phyloP scores from a whole-genome alignment of 257 asterid species.

The Henckelia pumila region DNA sequence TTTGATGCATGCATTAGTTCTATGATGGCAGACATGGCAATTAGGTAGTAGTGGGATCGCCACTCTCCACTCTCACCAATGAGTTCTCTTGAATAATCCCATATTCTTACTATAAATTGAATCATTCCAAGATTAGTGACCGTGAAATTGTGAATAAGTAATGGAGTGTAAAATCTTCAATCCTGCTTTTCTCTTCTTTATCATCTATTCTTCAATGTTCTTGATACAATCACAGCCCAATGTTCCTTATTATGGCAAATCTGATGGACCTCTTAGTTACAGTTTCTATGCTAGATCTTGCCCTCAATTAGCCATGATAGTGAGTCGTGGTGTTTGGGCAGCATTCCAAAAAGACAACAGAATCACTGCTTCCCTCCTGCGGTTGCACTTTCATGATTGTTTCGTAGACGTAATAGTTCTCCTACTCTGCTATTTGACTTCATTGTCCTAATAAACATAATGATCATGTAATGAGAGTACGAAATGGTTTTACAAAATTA shows the following conservation, averaged over 20 bases:
- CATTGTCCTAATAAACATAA: not conserved
- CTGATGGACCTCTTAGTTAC: conserved; percentile 35
- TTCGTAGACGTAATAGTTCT: conserved; percentile 49
- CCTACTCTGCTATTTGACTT: not conserved
- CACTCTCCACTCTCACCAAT: conserved; percentile 48
- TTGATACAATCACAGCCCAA: conserved; percentile 28
- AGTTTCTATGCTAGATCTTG: conserved; percentile 59
- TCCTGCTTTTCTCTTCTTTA: conserved; percentile 19
- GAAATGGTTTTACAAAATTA: not conserved
- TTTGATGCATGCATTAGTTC: conserved; percentile 17
- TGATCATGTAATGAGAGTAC: not conserved
- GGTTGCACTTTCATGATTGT: conserved; percentile 75
- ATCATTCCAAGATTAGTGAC: conserved; percentile 14
- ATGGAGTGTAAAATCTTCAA: conserved; percentile 35
- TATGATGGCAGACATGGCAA: conserved; percentile 26
- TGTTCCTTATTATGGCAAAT: conserved; percentile 27
- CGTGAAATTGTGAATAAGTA: conserved; percentile 1
- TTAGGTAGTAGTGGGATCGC: conserved; percentile 51
- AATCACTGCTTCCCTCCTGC: conserved; percentile 73
- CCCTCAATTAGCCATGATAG: conserved; percentile 43
- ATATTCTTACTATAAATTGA: conserved; percentile 44
- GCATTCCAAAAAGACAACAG: conserved; percentile 54
- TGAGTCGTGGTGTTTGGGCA: conserved; percentile 54
- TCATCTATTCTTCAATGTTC: conserved; percentile 17
- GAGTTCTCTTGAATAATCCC: conserved; percentile 1